These are phyloP conservation scores for Globisporangium polare DNA, from an alignment of 352 stramenopile species.

Conservation along the genomic window DNA sequence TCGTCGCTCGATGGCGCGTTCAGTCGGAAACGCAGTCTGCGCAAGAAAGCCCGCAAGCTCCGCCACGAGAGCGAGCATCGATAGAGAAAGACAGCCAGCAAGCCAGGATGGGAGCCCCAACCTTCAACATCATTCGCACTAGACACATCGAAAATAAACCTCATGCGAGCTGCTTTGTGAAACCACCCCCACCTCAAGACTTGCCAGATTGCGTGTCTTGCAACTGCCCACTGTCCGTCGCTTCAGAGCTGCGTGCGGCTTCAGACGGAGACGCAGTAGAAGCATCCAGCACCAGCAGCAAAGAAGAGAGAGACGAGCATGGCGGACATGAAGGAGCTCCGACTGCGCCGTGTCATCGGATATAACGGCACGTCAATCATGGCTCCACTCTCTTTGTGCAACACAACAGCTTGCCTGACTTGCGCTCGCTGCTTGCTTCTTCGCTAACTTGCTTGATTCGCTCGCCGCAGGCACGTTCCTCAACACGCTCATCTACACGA, in stretches of 20 bases:
- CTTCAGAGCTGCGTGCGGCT: not conserved
- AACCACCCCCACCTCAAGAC: not conserved
- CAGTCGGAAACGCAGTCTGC: constrained; percentile 76
- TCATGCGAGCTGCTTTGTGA: not conserved
- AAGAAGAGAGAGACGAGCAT: constrained; percentile 22
- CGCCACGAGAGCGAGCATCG: constrained; percentile 9
- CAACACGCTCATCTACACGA: constrained; percentile 80
- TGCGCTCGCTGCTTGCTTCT: not conserved
- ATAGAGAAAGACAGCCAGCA: not conserved
- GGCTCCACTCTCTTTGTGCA: not conserved
- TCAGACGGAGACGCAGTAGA: not conserved
- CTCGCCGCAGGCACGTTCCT: constrained; percentile 34
- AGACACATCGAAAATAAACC: not conserved
- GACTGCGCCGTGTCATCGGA: constrained; percentile 70
- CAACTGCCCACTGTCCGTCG: not conserved
- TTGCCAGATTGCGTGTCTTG: not conserved
- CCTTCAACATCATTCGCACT: not conserved
- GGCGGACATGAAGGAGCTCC: constrained; percentile 69
- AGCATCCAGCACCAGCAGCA: not conserved
- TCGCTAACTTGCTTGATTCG: not conserved
- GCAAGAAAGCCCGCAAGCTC: constrained; percentile 76
- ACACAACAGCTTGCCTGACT: constrained; percentile 6
- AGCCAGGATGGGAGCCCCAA: too few species aligned
- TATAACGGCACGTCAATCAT: constrained; percentile 60
- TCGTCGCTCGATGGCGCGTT: constrained; percentile 61